Evolutionary conservation across 1,284 basidiomycete species (phyloP), one percentile per base, ranked within the genome.

Genomic region (Irpex sp.): DNA sequence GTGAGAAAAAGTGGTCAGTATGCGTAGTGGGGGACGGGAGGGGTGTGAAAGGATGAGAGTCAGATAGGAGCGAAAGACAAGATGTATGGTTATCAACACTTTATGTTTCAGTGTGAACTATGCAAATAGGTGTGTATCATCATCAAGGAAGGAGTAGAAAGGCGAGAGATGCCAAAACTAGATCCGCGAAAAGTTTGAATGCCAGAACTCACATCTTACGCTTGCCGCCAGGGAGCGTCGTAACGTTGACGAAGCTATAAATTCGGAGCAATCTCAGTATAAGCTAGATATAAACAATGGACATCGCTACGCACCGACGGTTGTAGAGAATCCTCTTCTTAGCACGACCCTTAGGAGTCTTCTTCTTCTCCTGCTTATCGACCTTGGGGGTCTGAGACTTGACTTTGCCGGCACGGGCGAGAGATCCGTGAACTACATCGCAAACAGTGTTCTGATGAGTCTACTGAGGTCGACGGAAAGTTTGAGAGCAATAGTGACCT

Each of bases 381-480:
- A 98, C 97, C 88, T 98, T 98, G 80, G 97, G 97, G 81, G 93
- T 94, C 87, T 98, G 97, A 80, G 95, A 96, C 89, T 96, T 98
- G 92, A 99, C 97, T 93, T 99, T 99, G 87, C 97, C 97, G 86
- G 97, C 97, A 92, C 98, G 97, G 86, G 97, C 97, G 88, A 99
- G 97, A 84, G 97, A 99, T 86, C 98, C 97, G 95, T 99, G 97
- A 88, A 99, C 98, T 95, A 76, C 66, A 74, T 71, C 58, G 65
- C 67, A 65, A 72, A 67, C 27, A 42, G 58, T 15, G 66, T 20
- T 10, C n/a, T n/a, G 49, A n/a, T 49, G 38, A 67, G 38, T 60
- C 32, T 62, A 67, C 15, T 27, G 54, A 66, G 56, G 72, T 44
- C 69, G 71, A 69, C 22, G 44, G 42, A 60, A 18, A 54, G 20